Evolutionary conservation across 2,329 filamentous ascomycete species (phyloP).

Genomic region (Pseudocercospora musae): DNA sequence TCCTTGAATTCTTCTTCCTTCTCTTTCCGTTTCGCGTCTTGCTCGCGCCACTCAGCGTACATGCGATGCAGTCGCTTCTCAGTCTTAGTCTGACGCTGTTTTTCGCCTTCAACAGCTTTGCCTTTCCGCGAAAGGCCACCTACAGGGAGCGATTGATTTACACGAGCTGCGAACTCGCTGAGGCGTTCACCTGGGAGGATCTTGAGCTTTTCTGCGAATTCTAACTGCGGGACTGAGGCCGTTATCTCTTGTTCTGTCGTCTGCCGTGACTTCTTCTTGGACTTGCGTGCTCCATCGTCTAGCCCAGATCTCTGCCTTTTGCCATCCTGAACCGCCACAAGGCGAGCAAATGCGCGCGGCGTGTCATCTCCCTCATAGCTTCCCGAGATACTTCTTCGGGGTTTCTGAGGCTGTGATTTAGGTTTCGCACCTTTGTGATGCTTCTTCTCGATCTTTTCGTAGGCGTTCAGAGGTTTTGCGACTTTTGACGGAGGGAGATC

Average conservation of each 20-base stretch:
- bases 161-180: slow-evolving; percentile 75
- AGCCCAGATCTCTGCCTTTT: slow-evolving; percentile 62
- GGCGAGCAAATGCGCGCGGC: slow-evolving; percentile 78
- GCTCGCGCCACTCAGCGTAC: slow-evolving; percentile 65
- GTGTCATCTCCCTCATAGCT: slow-evolving; percentile 69
- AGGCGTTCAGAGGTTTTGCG: slow-evolving; percentile 58
- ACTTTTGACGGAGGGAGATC: slow-evolving; percentile 60
- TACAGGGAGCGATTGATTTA: slow-evolving; percentile 80
- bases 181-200: slow-evolving; percentile 83
- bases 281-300: slow-evolving; percentile 60
- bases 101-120: slow-evolving; percentile 62
- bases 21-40: slow-evolving; percentile 73
- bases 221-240: neutral
- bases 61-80: slow-evolving; percentile 70
- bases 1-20: slow-evolving; percentile 69
- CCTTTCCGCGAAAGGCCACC: slow-evolving; percentile 61
- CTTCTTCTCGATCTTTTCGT: slow-evolving; percentile 40
- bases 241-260: slow-evolving; percentile 9
- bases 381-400: slow-evolving; percentile 32
- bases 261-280: slow-evolving; percentile 49
- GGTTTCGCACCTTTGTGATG: slow-evolving; percentile 19
- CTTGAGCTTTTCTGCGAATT: slow-evolving; percentile 50
- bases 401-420: slow-evolving; percentile 10
- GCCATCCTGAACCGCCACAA: slow-evolving; percentile 68
- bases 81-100: slow-evolving; percentile 72